Percentiles rank a stretch among this genome's conserved stretches.
Evolutionary conservation across 1,139 yeast genomes (phyloP).

Genomic region (Debaryomyces subglobosus): DNA sequence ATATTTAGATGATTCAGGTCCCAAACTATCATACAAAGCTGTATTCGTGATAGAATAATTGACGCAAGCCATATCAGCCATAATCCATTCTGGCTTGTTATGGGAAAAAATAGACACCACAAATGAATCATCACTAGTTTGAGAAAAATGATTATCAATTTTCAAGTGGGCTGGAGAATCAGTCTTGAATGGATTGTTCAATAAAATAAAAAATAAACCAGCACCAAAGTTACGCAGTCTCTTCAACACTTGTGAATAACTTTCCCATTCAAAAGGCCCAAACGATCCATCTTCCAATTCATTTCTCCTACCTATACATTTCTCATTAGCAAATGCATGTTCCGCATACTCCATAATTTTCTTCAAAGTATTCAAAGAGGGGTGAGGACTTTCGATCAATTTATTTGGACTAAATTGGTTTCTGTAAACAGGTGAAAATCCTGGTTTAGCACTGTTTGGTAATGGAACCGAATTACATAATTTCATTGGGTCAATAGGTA

Average conservation of each 20-base stretch:
- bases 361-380: constrained; percentile 52
- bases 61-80: constrained; percentile 41
- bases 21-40: constrained; percentile 46
- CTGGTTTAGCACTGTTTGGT: constrained; percentile 49
- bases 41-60: constrained; percentile 41
- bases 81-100: constrained; percentile 43
- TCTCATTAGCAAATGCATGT: constrained; percentile 34
- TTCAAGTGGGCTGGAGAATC: constrained; percentile 30
- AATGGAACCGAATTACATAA: constrained; percentile 34
- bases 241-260: constrained; percentile 42
- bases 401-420: constrained; percentile 40
- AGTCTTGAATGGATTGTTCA: constrained; percentile 42
- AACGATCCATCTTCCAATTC: constrained; percentile 42
- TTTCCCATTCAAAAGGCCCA: constrained; percentile 50
- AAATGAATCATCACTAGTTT: constrained; percentile 32
- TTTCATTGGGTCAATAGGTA: constrained; percentile 17
- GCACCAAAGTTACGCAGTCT: constrained; percentile 60
- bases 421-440: constrained; percentile 59
- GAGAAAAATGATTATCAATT: constrained; percentile 24
- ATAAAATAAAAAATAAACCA: constrained; percentile 61
- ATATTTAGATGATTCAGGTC: constrained; percentile 37
- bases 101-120: constrained; percentile 38
- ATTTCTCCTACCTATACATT: constrained; percentile 56
- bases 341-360: constrained; percentile 50
- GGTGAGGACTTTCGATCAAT: constrained; percentile 49